phyloP scores from a whole-genome alignment of 106 monocot species.

The Dioscorea zingiberensis region DNA sequence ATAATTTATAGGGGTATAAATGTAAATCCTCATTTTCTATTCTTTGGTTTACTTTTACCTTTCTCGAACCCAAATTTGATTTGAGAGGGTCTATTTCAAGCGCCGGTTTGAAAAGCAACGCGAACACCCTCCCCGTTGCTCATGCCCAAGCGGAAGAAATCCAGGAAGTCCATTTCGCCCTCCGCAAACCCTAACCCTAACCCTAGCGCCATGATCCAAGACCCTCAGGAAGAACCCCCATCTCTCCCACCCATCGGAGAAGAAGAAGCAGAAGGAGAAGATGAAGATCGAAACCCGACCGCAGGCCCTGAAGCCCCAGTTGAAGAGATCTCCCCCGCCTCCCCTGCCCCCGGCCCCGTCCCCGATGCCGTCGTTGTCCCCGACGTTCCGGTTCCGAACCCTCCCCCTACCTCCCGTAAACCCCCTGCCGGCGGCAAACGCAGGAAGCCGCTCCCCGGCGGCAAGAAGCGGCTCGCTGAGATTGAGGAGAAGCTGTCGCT shows the following conservation, averaged over 20 bases:
- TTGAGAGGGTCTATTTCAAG: too few species aligned
- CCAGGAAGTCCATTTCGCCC: not conserved
- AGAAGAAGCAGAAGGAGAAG: not conserved
- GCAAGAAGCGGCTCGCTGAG: constrained; percentile 20
- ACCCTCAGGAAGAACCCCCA: not conserved
- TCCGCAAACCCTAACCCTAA: not conserved
- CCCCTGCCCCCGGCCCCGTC: not conserved
- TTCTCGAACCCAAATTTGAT: too few species aligned
- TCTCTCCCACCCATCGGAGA: not conserved
- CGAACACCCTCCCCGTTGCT: too few species aligned
- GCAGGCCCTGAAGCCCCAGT: not conserved
- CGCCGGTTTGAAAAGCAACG: too few species aligned
- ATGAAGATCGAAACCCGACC: not conserved
- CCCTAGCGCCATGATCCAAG: not conserved
- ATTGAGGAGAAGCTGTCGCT: constrained; percentile 17
- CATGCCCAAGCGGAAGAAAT: not conserved
- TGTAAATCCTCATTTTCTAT: too few species aligned
- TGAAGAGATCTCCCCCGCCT: not conserved
- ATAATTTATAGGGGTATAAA: too few species aligned
- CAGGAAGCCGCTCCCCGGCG: constrained; percentile 3
- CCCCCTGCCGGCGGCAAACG: not conserved
- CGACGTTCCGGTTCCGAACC: not conserved
- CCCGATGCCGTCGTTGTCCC: not conserved
- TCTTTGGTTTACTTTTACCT: too few species aligned
- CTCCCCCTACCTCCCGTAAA: too few species aligned